phyloP scores from a whole-genome alignment of 2,329 filamentous ascomycete genomes.

The Ustulina deusta region DNA sequence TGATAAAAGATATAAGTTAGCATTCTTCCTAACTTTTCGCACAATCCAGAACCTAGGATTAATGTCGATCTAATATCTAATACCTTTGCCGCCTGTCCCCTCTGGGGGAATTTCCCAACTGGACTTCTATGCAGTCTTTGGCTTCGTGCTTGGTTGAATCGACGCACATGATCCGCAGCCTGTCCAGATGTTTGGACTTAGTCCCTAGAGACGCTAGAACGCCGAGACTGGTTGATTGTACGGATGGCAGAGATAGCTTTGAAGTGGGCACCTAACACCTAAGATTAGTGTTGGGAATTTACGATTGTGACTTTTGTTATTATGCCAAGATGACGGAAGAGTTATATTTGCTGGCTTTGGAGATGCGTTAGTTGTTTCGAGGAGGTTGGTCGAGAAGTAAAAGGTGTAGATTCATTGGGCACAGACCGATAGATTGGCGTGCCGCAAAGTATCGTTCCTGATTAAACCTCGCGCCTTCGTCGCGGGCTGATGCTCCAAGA shows the following conservation, averaged over 20 bases:
- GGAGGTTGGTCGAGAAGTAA: too few relatives aligned
- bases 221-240: background rate
- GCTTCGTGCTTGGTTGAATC: too few relatives aligned
- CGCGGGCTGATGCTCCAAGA: too few relatives aligned
- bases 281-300: conserved; percentile 16
- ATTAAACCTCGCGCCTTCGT: too few relatives aligned
- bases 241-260: background rate
- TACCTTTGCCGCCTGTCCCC: background rate
- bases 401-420: too few relatives aligned
- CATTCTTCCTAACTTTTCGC: background rate
- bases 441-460: too few relatives aligned
- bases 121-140: too few relatives aligned
- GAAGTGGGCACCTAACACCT: background rate
- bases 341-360: conserved; percentile 15
- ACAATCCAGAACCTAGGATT: background rate
- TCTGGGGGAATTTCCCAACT: too few relatives aligned
- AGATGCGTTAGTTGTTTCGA: background rate
- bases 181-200: background rate
- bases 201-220: background rate
- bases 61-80: background rate
- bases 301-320: conserved; percentile 14
- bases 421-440: too few relatives aligned
- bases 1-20: background rate
- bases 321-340: conserved; percentile 19
- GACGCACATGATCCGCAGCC: too few relatives aligned